phyloP scores from a whole-genome alignment of 331 rosid genomes.

The Spiraea crenata region DNA sequence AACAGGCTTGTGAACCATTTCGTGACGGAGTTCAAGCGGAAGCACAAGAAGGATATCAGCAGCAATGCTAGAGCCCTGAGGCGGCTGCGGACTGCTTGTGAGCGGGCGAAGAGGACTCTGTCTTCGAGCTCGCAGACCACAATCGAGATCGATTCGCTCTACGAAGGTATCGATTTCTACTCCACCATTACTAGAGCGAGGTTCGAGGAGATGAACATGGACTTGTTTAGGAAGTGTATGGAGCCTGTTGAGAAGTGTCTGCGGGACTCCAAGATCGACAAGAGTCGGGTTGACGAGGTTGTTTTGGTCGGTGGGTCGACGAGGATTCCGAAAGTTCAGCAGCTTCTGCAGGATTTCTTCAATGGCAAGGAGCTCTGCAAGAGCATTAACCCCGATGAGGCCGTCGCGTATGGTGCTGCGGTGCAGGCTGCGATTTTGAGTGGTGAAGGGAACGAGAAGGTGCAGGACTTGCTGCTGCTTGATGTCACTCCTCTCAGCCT shows the following conservation, averaged over 20 bases:
- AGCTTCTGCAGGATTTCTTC: slow-evolving; percentile 50
- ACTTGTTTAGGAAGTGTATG: slow-evolving; percentile 52
- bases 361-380: slow-evolving; percentile 50
- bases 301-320: slow-evolving; percentile 61
- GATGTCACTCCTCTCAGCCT: slow-evolving; percentile 57
- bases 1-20: slow-evolving; percentile 52
- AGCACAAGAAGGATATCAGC: slow-evolving; percentile 51
- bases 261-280: slow-evolving; percentile 45
- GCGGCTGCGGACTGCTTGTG: slow-evolving; percentile 50
- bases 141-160: slow-evolving; percentile 40
- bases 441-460: slow-evolving; percentile 45
- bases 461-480: slow-evolving; percentile 41
- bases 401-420: slow-evolving; percentile 49
- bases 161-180: slow-evolving; percentile 45
- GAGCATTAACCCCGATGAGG: slow-evolving; percentile 52
- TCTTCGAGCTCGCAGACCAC: slow-evolving; percentile 41
- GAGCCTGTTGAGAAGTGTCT: slow-evolving; percentile 58
- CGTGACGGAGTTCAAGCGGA: slow-evolving; percentile 49
- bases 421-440: slow-evolving; percentile 52
- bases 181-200: slow-evolving; percentile 44
- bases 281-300: slow-evolving; percentile 48
- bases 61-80: slow-evolving; percentile 46
- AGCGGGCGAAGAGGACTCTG: slow-evolving; percentile 48
- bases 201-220: slow-evolving; percentile 55
- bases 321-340: slow-evolving; percentile 54